Evolutionary conservation across 1,284 basidiomycete species (phyloP).

Genomic region (Paramarasmius palmivorus): DNA sequence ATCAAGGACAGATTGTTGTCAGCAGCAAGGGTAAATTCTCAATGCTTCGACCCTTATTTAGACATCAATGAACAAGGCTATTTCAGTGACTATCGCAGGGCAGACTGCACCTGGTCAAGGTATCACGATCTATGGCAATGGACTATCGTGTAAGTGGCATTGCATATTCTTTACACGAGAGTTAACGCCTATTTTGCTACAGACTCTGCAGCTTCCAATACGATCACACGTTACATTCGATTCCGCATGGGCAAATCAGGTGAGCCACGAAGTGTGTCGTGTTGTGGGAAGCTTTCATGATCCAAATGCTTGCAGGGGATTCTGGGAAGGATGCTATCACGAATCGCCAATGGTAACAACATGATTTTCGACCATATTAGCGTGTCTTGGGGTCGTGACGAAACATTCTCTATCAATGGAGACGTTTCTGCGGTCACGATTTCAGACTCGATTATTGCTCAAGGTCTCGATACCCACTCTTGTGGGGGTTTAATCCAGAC

Average conservation of each 20-base stretch:
- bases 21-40: slow-evolving; percentile 20
- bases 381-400: slow-evolving; percentile 37
- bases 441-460: slow-evolving; percentile 36
- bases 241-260: slow-evolving; percentile 35
- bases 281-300: neutral
- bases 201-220: slow-evolving; percentile 32
- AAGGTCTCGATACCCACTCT: slow-evolving; percentile 37
- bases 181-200: slow-evolving; percentile 21
- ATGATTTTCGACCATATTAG: slow-evolving; percentile 41
- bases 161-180: neutral
- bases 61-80: neutral
- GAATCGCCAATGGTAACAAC: slow-evolving; percentile 34
- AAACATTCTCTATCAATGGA: slow-evolving; percentile 38
- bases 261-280: slow-evolving; percentile 5
- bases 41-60: too few relatives aligned
- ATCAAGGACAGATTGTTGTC: slow-evolving; percentile 33
- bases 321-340: slow-evolving; percentile 36
- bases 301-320: slow-evolving; percentile 24
- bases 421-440: slow-evolving; percentile 38
- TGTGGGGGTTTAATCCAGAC: slow-evolving; percentile 39
- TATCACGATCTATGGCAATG: slow-evolving; percentile 35
- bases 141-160: slow-evolving; percentile 8
- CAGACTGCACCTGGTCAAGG: slow-evolving; percentile 19
- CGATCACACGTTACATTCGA: slow-evolving; percentile 38
- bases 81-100: slow-evolving; percentile 2